Evolutionary conservation across 345 rosid species (phyloP).

Genomic region (Orychophragmus violaceus): DNA sequence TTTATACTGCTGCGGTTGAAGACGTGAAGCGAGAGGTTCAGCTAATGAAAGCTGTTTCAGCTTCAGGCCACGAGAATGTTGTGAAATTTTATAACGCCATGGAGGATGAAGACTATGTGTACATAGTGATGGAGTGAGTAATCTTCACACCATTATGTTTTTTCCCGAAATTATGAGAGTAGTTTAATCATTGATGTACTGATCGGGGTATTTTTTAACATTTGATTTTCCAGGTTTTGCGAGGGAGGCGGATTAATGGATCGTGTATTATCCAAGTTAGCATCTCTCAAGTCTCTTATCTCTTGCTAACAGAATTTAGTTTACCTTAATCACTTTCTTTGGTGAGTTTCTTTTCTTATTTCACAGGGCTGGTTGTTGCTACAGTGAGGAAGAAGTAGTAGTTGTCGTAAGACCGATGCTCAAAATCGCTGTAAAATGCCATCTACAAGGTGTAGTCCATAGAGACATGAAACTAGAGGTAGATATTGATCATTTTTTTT

Average conservation of each 20-base stretch:
- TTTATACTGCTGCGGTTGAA: not conserved
- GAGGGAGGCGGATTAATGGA: slow-evolving; percentile 96
- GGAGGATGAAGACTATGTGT: not conserved
- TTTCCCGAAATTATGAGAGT: too few relatives aligned
- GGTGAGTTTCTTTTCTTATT: not conserved
- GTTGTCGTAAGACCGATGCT: slow-evolving; percentile 45
- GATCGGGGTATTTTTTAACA: too few relatives aligned
- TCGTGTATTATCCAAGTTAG: slow-evolving; percentile 80
- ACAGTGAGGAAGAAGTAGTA: slow-evolving; percentile 33
- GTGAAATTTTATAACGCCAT: slow-evolving; percentile 31
- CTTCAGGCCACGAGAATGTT: slow-evolving; percentile 58
- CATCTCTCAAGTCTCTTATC: not conserved
- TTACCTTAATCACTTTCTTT: not conserved
- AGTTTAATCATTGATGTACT: too few relatives aligned
- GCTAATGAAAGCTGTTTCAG: not conserved
- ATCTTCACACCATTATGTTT: not conserved
- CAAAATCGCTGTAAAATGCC: slow-evolving; percentile 87
- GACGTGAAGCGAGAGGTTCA: not conserved
- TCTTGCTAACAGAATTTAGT: not conserved
- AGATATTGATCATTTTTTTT: too few relatives aligned
- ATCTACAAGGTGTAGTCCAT: too few relatives aligned
- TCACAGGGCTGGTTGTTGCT: slow-evolving; percentile 83
- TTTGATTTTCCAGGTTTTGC: slow-evolving; percentile 53
- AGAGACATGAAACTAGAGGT: too few relatives aligned
- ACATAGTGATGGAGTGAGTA: not conserved